Conservation (phyloP, 2,329 filamentous ascomycete genomes). For the Escovopsis sp. region DNA sequence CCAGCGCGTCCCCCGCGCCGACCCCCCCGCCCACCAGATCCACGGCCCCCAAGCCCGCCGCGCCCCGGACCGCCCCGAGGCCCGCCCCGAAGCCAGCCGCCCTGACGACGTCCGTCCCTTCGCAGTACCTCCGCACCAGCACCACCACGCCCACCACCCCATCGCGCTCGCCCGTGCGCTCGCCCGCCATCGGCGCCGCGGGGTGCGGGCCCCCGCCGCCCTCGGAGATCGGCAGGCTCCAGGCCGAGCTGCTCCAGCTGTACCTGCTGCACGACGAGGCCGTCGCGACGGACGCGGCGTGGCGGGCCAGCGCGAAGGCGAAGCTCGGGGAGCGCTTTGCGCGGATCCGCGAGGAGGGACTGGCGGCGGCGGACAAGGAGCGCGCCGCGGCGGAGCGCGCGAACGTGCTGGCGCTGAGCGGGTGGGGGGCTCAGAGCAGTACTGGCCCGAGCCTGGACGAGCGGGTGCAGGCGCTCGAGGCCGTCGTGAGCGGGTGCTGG, state of each 20-base stretch:
- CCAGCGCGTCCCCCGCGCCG: conserved; percentile 42
- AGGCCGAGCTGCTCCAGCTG: conserved; percentile 50
- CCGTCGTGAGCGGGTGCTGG: conserved; percentile 42
- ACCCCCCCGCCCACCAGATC: conserved; percentile 45
- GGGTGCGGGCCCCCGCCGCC: too few species aligned
- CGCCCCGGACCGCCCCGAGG: conserved; percentile 26
- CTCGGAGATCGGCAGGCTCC: conserved; percentile 41
- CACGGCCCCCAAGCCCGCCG: conserved; percentile 45
- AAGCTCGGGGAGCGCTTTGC: conserved; percentile 32
- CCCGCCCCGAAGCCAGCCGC: conserved; percentile 24
- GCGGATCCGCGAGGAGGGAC: conserved; percentile 19
- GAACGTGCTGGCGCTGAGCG: conserved; percentile 36
- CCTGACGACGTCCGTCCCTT: conserved; percentile 20
- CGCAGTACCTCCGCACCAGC: too few species aligned
- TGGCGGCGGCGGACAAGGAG: conserved; percentile 22
- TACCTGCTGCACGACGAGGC: conserved; percentile 46
- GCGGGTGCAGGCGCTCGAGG: conserved; percentile 41
- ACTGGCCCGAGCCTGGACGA: conserved; percentile 27
- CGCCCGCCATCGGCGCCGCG: conserved; percentile 42
- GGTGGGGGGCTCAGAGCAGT: conserved; percentile 29
- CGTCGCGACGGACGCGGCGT: conserved; percentile 26
- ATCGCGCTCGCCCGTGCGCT: conserved; percentile 43
- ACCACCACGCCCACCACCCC: conserved; percentile 38
- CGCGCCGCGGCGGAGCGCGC: conserved; percentile 28
- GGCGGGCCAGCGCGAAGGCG: conserved; percentile 39